Evolutionary conservation across 2,329 filamentous ascomycete species (phyloP), one percentile per base, ranked within the genome.

Genomic region (Ophiostoma sp.): DNA sequence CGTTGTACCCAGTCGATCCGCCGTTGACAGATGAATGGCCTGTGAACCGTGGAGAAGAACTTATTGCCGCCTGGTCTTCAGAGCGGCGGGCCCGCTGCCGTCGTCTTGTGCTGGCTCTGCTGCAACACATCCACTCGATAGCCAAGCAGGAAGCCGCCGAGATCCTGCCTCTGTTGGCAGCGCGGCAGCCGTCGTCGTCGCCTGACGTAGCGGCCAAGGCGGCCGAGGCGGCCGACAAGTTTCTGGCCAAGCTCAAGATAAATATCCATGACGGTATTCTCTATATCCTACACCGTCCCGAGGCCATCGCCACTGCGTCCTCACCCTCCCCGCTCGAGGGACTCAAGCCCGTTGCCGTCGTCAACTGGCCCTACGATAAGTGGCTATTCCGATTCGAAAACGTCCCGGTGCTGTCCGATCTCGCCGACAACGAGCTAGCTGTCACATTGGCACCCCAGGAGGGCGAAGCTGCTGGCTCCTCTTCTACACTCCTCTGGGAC

Each of bases 361-460:
- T 69, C 18, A 75, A 68, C 49, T 77, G 77, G 72, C 77, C 80
- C 68, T 75, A 81, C 68, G 80, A 83, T 70, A 89, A 88, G 76
- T 89, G 86, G 80, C 72, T 89, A 11, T 87, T 89, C 67, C 76
- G 79, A 6, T 72, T 78, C 0, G 78, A 81, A 47, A 75, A 77
- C 4, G 71, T 89, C 66, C 82, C 84, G 11, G 66, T 69, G 44
- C 66, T 74, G 12, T 64, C 62, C 14, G 72, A 85, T 18, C 81
- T 81, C 0, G 71, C 78, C 0, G 85, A 68, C 45, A 65, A 18
- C 4, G 62, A 60, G 44, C 5, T 65, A 5, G n/a, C n/a, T 2
- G 55, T 64, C 18, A 66, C 64, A 27, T 27, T 27, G 27, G 27
- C 27, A 27, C 27, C 27, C 42, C 16, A 40, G 42, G n/a, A 16